Evolutionary conservation across 768 basidiomycete genomes (phyloP).

Genomic region (Boletus vermiculosoides): DNA sequence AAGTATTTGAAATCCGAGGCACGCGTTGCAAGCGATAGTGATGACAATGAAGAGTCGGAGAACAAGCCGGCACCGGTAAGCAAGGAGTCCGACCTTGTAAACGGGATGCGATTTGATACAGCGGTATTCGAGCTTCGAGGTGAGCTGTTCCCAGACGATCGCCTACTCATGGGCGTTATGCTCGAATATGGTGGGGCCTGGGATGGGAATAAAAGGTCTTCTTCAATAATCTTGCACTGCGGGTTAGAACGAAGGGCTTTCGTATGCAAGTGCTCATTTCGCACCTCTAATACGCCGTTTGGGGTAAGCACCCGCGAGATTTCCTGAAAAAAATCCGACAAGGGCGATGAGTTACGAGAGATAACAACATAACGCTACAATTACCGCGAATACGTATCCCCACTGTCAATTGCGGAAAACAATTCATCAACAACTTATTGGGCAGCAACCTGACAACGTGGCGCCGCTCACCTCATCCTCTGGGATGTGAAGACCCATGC

Average conservation of each 20-base stretch:
- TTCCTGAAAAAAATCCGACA: constrained; percentile 44
- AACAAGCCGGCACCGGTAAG: constrained; percentile 7
- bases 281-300: constrained; percentile 63
- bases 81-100: constrained; percentile 26
- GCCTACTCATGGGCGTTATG: constrained; percentile 3
- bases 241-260: constrained; percentile 5
- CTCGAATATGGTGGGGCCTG: constrained; percentile 10
- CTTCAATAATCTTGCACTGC: constrained; percentile 60
- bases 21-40: constrained; percentile 23
- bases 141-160: constrained; percentile 24
- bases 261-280: constrained; percentile 9
- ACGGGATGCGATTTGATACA: constrained; percentile 18
- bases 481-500: constrained; percentile 66
- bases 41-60: constrained; percentile 18
- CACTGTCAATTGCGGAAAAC: constrained; percentile 41
- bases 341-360: constrained; percentile 14
- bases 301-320: constrained; percentile 63
- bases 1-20: constrained; percentile 6
- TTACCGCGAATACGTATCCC: constrained; percentile 64
- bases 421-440: constrained; percentile 15
- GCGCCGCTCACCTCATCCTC: constrained; percentile 59
- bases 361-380: constrained; percentile 12
- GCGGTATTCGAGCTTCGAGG: constrained; percentile 30
- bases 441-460: neutral
- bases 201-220: constrained; percentile 70